Evolutionary conservation across 495 filamentous ascomycete genomes (phyloP).

Genomic region (Tricharina praecox): DNA sequence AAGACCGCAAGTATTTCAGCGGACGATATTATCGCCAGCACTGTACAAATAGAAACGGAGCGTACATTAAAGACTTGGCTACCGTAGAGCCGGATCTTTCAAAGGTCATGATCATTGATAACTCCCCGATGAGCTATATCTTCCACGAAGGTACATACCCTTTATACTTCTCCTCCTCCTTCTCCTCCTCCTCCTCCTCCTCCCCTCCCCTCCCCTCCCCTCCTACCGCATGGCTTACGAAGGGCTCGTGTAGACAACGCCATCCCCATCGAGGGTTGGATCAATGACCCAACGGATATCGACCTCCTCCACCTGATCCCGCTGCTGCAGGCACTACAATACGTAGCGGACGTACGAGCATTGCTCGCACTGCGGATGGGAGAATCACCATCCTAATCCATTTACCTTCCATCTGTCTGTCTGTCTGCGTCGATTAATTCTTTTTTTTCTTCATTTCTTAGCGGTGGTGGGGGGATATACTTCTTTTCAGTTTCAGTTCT

Average conservation of each 20-base stretch:
- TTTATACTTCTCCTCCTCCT: too few relatives aligned
- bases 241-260: constrained; percentile 60
- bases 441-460: too few relatives aligned
- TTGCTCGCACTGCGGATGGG: constrained; percentile 74
- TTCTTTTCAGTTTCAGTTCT: too few relatives aligned
- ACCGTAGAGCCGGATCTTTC: constrained; percentile 91
- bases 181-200: too few relatives aligned
- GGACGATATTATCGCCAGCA: constrained; percentile 88
- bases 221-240: background rate
- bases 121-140: constrained; percentile 93
- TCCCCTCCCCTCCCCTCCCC: too few relatives aligned
- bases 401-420: too few relatives aligned
- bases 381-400: constrained; percentile 32
- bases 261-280: constrained; percentile 86
- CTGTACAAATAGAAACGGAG: constrained; percentile 84
- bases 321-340: constrained; percentile 86
- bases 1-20: constrained; percentile 87
- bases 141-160: constrained; percentile 73
- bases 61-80: constrained; percentile 94
- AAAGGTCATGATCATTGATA: constrained; percentile 96
- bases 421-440: too few relatives aligned
- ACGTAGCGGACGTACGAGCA: constrained; percentile 85
- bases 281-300: constrained; percentile 76
- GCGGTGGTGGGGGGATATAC: too few relatives aligned
- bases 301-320: constrained; percentile 83